Conservation (phyloP, 2,329 filamentous ascomycete genomes). For the Talaromyces sp. region DNA sequence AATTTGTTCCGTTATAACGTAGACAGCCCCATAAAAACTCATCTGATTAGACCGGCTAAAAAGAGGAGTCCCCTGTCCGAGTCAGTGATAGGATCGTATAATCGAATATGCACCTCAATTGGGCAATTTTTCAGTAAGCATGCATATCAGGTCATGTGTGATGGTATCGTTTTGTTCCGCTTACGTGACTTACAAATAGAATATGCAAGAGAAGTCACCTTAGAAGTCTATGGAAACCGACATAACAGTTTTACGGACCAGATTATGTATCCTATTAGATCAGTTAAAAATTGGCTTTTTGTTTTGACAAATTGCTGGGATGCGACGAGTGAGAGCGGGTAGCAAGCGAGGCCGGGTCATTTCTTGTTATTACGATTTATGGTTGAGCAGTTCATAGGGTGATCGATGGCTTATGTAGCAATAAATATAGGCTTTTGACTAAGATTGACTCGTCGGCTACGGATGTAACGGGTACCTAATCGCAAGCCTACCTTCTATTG, state of each 20-base stretch:
- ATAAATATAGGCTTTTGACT: neutral
- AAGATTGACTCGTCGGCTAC: neutral
- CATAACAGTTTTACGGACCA: neutral
- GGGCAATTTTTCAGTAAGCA: neutral
- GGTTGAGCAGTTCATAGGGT: neutral
- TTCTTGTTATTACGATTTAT: neutral
- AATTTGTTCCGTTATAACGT: neutral
- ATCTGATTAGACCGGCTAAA: neutral
- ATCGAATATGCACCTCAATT: neutral
- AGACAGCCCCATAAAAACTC: neutral
- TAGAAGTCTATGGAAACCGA: neutral
- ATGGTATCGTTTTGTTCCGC: neutral
- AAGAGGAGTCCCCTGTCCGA: neutral
- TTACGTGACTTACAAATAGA: neutral
- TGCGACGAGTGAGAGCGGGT: neutral
- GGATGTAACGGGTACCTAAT: neutral
- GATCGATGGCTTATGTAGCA: neutral
- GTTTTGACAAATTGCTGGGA: neutral
- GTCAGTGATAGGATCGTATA: neutral
- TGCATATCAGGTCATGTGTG: slow-evolving; percentile 11
- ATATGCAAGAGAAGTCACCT: neutral
- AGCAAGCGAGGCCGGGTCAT: neutral
- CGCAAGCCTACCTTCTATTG: neutral
- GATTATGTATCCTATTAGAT: neutral
- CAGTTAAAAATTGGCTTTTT: neutral